Evolutionary conservation across 23 red algal species (phyloP).

Genomic region (Cyanidiococcus yangmingshanensis): DNA sequence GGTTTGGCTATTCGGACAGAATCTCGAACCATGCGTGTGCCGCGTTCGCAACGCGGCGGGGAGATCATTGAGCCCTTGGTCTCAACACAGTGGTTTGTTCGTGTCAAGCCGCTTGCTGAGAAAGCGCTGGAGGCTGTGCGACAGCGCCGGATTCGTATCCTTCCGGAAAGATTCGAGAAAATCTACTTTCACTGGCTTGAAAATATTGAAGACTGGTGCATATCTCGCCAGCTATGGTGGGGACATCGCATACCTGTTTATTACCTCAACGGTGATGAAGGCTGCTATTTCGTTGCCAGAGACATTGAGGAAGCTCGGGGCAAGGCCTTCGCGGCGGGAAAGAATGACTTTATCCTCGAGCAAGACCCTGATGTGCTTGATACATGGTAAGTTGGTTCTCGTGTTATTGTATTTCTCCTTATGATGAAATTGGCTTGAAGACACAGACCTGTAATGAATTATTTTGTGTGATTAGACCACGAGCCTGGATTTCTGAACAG

Average conservation of each 20-base stretch:
- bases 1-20: conserved; percentile 51
- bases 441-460: background rate
- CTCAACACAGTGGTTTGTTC: conserved; percentile 94
- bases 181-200: conserved; percentile 92
- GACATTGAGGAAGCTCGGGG: conserved; percentile 48
- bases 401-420: background rate
- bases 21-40: conserved; percentile 64
- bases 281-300: conserved; percentile 45
- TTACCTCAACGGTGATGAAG: conserved; percentile 30
- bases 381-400: conserved; percentile 45
- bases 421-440: background rate
- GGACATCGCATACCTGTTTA: conserved; percentile 92
- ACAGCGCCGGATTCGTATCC: conserved; percentile 42
- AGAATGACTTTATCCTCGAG: conserved; percentile 32
- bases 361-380: conserved; percentile 92
- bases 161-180: conserved; percentile 88
- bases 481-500: background rate
- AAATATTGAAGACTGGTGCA: conserved; percentile 95
- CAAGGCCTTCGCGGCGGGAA: conserved; percentile 41
- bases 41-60: conserved; percentile 80
- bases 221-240: conserved; percentile 97
- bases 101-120: conserved; percentile 56
- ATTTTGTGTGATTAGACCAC: background rate
- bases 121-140: conserved; percentile 52
- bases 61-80: conserved; percentile 88